Conservation (phyloP, 2,329 filamentous ascomycete species). For the Talaromyces rugulosus region DNA sequence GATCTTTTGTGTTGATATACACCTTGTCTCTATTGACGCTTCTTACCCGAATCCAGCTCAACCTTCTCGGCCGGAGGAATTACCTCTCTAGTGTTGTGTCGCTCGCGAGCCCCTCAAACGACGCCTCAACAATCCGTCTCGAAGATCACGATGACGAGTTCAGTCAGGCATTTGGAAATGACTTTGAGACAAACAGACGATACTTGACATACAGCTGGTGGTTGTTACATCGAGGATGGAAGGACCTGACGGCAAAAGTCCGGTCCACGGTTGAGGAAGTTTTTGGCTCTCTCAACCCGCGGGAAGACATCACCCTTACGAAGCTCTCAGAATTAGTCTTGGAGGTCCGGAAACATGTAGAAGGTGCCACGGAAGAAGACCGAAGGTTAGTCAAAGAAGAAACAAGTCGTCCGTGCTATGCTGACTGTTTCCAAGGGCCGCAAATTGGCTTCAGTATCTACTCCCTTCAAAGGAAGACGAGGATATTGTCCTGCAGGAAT, state of each 20-base stretch:
- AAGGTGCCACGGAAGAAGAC: constrained; percentile 66
- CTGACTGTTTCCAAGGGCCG: constrained; percentile 36
- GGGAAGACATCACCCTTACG: constrained; percentile 80
- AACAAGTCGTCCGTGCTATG: neutral
- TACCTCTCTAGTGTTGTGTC: constrained; percentile 95
- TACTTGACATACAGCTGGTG: constrained; percentile 98
- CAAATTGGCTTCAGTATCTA: constrained; percentile 77
- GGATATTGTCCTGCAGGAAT: constrained; percentile 77
- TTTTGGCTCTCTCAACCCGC: constrained; percentile 82
- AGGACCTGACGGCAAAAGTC: constrained; percentile 74
- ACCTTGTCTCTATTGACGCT: constrained; percentile 84
- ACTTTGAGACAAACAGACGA: constrained; percentile 92
- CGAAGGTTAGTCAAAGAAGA: constrained; percentile 41
- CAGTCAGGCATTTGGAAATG: constrained; percentile 80
- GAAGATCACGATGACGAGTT: constrained; percentile 93
- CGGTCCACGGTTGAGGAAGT: constrained; percentile 81
- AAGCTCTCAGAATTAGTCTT: constrained; percentile 75
- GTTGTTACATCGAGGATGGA: constrained; percentile 87
- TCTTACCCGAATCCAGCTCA: constrained; percentile 91
- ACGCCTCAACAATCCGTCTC: constrained; percentile 73
- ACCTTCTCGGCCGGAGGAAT: constrained; percentile 89
- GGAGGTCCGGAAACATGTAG: constrained; percentile 78
- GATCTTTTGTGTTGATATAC: constrained; percentile 88
- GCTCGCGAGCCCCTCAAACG: constrained; percentile 69
- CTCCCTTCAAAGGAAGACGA: constrained; percentile 77